phyloP scores from a whole-genome alignment of 2,329 filamentous ascomycete species.

The Alternaria hordeiaustralica region DNA sequence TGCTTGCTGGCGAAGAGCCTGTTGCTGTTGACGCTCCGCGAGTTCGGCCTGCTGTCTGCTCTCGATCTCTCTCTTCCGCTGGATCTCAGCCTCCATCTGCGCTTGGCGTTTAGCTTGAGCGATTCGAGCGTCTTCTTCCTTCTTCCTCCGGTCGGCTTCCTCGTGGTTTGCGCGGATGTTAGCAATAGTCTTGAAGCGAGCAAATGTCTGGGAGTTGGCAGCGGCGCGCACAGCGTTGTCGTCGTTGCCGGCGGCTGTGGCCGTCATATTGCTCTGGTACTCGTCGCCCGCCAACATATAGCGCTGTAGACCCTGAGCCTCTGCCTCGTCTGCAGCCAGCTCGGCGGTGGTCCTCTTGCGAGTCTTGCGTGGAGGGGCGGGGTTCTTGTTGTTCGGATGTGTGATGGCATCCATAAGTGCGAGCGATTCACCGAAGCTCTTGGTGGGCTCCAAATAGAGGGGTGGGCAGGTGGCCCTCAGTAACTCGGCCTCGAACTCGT shows the following conservation, averaged over 20 bases:
- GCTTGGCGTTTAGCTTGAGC: conserved; percentile 51
- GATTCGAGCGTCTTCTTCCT: conserved; percentile 56
- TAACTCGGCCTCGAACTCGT: conserved; percentile 77
- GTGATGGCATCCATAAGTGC: conserved; percentile 73
- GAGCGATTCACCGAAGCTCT: conserved; percentile 71
- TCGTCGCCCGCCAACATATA: conserved; percentile 95
- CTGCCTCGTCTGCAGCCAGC: conserved; percentile 91
- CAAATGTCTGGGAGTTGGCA: conserved; percentile 84
- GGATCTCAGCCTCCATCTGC: conserved; percentile 41
- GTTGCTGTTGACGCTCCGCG: conserved; percentile 54
- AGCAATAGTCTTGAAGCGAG: conserved; percentile 88
- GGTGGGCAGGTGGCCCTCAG: conserved; percentile 75
- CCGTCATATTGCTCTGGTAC: conserved; percentile 67
- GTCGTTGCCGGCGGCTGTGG: conserved; percentile 66
- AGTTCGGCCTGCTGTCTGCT: conserved; percentile 41
- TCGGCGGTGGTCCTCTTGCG: conserved; percentile 94
- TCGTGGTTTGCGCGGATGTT: conserved; percentile 80
- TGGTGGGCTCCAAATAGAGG: conserved; percentile 78
- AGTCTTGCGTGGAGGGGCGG: conserved; percentile 82
- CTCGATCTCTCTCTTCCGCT: conserved; percentile 46
- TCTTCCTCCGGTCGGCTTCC: conserved; percentile 66
- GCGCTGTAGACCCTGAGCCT: conserved; percentile 85
- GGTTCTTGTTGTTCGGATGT: conserved; percentile 78
- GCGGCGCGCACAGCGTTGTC: conserved; percentile 69
- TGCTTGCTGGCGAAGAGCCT: conserved; percentile 58